Conservation (phyloP, 495 filamentous ascomycete genomes). For the Evernia prunastri region DNA sequence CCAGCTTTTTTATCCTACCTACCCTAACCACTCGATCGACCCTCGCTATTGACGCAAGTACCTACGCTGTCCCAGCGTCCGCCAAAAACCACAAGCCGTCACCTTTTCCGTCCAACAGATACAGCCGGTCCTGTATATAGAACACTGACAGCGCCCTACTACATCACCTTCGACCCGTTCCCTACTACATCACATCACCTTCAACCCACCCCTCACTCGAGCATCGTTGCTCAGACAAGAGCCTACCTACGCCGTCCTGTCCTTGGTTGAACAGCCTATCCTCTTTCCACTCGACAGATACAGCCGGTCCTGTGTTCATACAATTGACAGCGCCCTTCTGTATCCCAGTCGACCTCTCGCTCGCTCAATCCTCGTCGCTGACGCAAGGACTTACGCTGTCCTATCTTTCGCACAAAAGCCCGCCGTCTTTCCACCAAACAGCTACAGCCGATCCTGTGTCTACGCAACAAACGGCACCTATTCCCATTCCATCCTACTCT, state of each 20-base stretch:
- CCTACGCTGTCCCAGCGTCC: background rate
- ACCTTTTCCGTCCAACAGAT: background rate
- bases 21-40: too few species aligned
- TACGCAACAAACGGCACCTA: background rate
- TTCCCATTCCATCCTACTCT: background rate
- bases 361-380: background rate
- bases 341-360: too few species aligned
- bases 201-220: too few species aligned
- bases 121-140: background rate
- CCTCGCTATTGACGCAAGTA: background rate
- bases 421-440: background rate
- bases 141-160: too few species aligned
- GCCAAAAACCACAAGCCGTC: background rate
- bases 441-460: background rate
- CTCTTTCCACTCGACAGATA: too few species aligned
- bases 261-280: too few species aligned
- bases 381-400: background rate
- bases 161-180: too few species aligned
- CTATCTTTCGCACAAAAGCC: background rate
- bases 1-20: background rate
- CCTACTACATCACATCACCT: too few species aligned
- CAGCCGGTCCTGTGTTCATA: too few species aligned
- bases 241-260: too few species aligned
- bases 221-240: too few species aligned
- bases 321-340: too few species aligned